Evolutionary conservation across 1,284 basidiomycete genomes (phyloP).

Genomic region (Takashimella koratensis): DNA sequence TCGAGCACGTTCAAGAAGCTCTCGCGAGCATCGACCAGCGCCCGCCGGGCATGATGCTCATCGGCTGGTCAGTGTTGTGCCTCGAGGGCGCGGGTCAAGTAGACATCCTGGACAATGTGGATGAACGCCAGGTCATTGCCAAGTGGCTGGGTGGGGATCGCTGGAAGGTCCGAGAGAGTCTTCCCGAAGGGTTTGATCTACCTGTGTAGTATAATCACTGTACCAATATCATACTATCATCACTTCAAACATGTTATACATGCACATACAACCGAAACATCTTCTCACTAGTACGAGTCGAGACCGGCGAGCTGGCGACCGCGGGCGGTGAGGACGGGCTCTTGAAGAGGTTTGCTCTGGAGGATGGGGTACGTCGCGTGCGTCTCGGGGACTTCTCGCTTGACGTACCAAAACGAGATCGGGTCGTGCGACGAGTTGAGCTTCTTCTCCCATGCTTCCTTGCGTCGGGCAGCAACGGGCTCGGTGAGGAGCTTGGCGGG

Average conservation of each 20-base stretch:
- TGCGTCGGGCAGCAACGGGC: too few species aligned
- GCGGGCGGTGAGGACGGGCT: conserved; percentile 21
- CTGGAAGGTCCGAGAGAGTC: conserved; percentile 40
- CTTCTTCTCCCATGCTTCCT: too few species aligned
- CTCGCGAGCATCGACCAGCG: conserved; percentile 79
- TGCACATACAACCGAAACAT: not conserved
- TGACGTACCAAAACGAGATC: not conserved
- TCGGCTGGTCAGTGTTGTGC: conserved; percentile 74
- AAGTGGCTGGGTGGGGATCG: conserved; percentile 37
- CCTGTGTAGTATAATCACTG: not conserved
- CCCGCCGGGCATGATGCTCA: conserved; percentile 91
- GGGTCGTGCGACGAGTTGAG: not conserved
- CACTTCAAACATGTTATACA: not conserved
- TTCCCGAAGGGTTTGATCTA: conserved; percentile 13
- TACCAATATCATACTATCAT: not conserved
- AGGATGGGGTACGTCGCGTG: not conserved
- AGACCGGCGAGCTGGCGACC: conserved; percentile 25
- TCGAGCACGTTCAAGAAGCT: conserved; percentile 67
- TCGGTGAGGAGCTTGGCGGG: conserved; percentile 27
- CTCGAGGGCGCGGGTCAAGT: conserved; percentile 55
- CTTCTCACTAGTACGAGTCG: conserved; percentile 15
- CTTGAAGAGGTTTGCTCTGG: not conserved
- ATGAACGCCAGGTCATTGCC: conserved; percentile 35
- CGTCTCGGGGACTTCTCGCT: not conserved
- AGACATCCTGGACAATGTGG: conserved; percentile 52